Percentiles rank a stretch among this genome's conserved stretches.
phyloP scores from a whole-genome alignment of 192 early-diverging fungal genomes.

The Gigaspora rosea region DNA sequence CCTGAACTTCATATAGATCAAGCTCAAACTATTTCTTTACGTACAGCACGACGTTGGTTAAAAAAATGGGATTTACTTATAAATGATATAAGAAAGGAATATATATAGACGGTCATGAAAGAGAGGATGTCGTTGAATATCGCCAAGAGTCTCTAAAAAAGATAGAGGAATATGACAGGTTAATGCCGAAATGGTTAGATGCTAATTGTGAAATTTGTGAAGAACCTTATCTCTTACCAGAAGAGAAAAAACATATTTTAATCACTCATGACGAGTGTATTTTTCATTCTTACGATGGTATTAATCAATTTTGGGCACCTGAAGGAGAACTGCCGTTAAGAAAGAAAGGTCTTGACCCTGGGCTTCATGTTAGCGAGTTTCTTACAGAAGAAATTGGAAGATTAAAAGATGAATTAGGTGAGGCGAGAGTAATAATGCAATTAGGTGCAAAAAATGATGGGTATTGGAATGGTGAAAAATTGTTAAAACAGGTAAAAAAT shows the following conservation, averaged over 20 bases:
- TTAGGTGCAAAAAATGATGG: slow-evolving; percentile 29
- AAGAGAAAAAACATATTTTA: slow-evolving; percentile 11
- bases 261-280: slow-evolving; percentile 30
- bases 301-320: too few species aligned
- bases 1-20: too few species aligned
- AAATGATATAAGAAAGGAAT: slow-evolving; percentile 2
- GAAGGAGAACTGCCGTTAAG: neutral
- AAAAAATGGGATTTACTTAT: slow-evolving; percentile 21
- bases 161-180: neutral
- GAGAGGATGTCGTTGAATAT: slow-evolving; percentile 34
- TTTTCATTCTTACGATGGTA: slow-evolving; percentile 29
- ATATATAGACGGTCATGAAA: slow-evolving; percentile 34
- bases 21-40: too few species aligned
- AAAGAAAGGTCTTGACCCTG: neutral
- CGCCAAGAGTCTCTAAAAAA: slow-evolving; percentile 3
- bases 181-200: slow-evolving; percentile 3
- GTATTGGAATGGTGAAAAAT: slow-evolving; percentile 6
- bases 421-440: neutral
- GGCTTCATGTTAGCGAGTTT: neutral
- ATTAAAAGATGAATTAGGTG: slow-evolving; percentile 1
- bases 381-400: slow-evolving; percentile 11
- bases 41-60: neutral
- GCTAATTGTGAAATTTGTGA: neutral
- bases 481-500: slow-evolving; percentile 30
- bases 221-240: neutral